phyloP scores from a whole-genome alignment of 176 grass and related monocot species.

The Hyparrhenia diplandra region DNA sequence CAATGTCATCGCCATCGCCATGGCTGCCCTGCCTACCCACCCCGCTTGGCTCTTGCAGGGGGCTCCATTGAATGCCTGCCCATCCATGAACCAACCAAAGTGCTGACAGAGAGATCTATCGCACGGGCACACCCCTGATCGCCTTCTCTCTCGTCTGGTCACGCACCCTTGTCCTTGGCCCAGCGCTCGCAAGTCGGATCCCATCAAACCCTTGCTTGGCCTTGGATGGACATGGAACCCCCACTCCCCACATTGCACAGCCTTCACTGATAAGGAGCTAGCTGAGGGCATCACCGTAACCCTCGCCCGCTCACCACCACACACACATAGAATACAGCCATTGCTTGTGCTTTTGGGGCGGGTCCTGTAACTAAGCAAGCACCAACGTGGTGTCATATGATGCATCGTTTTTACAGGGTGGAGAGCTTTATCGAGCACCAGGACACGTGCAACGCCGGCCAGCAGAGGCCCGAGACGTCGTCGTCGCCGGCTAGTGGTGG shows the following conservation, averaged over 20 bases:
- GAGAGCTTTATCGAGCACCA: slow-evolving; percentile 99
- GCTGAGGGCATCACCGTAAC: not conserved
- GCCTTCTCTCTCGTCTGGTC: slow-evolving; percentile 4
- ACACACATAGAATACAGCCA: slow-evolving; percentile 6
- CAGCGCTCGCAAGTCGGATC: no score
- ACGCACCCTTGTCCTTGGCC: not conserved
- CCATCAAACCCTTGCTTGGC: no score
- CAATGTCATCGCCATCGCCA: not conserved
- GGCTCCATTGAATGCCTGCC: slow-evolving; percentile 22
- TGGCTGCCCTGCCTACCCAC: not conserved
- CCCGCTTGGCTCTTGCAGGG: slow-evolving; percentile 39
- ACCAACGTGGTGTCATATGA: not conserved
- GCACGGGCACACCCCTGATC: slow-evolving; percentile 17
- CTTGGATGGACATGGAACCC: no score
- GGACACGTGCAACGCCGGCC: slow-evolving; percentile 60
- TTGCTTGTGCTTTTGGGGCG: slow-evolving; percentile 2
- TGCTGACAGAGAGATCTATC: not conserved
- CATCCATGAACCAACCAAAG: not conserved
- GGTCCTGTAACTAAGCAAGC: not conserved
- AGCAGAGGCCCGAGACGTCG: slow-evolving; percentile 7
- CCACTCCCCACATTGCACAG: not conserved
- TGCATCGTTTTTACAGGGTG: slow-evolving; percentile 54
- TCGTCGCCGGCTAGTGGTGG: not conserved
- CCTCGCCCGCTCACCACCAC: not conserved
- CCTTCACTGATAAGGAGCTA: not conserved